A percentile compares a stretch with the other conserved stretches of the same genome.
These are phyloP conservation scores for Gliomastix tumulicola DNA, from an alignment of 2,329 filamentous ascomycete species.

Conservation along the genomic window DNA sequence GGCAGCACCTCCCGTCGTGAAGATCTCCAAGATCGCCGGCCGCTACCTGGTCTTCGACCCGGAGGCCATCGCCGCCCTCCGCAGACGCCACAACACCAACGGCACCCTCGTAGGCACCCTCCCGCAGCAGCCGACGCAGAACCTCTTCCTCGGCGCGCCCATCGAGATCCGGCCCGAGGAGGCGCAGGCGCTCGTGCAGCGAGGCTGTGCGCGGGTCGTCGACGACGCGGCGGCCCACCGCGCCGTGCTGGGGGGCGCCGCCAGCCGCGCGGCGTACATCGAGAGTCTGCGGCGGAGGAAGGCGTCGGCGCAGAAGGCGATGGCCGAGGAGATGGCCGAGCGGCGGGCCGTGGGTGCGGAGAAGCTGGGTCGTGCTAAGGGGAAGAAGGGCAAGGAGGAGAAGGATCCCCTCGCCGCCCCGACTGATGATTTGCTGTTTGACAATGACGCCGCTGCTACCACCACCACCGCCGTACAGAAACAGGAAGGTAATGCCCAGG, in stretches of 20 bases:
- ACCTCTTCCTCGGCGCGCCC: conserved; percentile 84
- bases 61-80: conserved; percentile 68
- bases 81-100: conserved; percentile 75
- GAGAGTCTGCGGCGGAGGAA: conserved; percentile 43
- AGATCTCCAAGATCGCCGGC: conserved; percentile 73
- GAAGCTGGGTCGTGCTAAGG: conserved; percentile 10
- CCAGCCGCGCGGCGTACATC: conserved; percentile 55
- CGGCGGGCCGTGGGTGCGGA: conserved; percentile 20
- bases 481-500: not conserved
- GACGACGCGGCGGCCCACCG: conserved; percentile 72
- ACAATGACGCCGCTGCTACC: not conserved
- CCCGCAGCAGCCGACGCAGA: conserved; percentile 90
- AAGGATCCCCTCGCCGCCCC: not conserved
- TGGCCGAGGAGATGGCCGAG: conserved; percentile 29
- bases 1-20: conserved; percentile 31
- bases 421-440: not conserved
- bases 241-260: conserved; percentile 50
- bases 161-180: conserved; percentile 90
- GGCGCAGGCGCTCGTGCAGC: conserved; percentile 71
- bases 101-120: conserved; percentile 82
- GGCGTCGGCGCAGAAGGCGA: conserved; percentile 28
- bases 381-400: conserved; percentile 9
- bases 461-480: conserved; percentile 1
- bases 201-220: conserved; percentile 69
- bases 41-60: conserved; percentile 89